Base-by-base conservation (phyloP, 345 rosid genomes). In the Arabis hirsuta region DNA sequence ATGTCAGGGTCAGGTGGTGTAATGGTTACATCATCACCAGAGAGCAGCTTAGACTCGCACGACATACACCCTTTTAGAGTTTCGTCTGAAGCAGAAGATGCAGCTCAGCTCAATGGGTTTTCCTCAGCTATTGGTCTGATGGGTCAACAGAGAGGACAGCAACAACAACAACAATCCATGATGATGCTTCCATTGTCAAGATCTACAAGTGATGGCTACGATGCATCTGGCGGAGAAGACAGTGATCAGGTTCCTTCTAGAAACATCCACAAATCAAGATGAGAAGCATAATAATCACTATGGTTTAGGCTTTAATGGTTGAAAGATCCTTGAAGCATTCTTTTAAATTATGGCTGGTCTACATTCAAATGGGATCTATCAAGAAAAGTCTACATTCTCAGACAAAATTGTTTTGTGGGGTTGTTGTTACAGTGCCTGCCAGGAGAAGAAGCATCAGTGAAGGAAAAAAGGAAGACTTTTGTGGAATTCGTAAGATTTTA, bases 211-310 rank as follows among this genome's bases (percentile, higher is more conserved):
- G 97, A 95, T 64, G 99, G 96, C 5, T 91, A 91, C 26, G 99
- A 95, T 80, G 94, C 99, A 12, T 95, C 99, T 11, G 97, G 97
- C 19, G 99, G 99, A 22, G 99, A 95, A 81, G 99, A 95, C 68
- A 95, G 99, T 36, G 99, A 91, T 72, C 83, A 87, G 70, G 91
- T 91, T 73, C 90, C 99, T 71, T 81, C 89, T 12, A 85, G 99
- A 79, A 78, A 78, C 57, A 79, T 83, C 47, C 85, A 90, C 57
- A 88, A 87, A 73, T 80, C 96, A 26, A 64, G 76, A 76, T 70
- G 72, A 71, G 26, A 44, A 9, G 42, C 11, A 43, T 19, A 12
- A 31, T 56, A 55, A 58, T 38, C 42, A 27, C 32, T 74, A 12
- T 62, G 44, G 73, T 53, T 67, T 67, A 56, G 46, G 66, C 65